Conservation (phyloP, 805 yeast genomes). For the Pichia scutulata region DNA sequence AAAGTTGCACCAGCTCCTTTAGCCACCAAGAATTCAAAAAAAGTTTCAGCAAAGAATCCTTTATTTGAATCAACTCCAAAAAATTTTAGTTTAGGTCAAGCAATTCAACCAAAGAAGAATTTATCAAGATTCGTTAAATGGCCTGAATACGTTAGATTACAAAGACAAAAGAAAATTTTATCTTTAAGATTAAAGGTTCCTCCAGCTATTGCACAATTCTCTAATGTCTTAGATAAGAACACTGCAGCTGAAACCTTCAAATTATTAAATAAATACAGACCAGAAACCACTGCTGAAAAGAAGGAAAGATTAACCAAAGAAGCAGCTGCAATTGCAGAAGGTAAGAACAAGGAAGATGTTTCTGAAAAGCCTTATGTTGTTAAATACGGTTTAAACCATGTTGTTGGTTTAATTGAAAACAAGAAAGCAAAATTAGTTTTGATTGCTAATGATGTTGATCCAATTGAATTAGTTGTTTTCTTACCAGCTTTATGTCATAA, state of each 20-base stretch:
- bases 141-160: conserved; percentile 98
- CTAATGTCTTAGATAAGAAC: conserved; percentile 94
- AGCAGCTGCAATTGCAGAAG: conserved; percentile 98
- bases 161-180: conserved; percentile 97
- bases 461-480: conserved; percentile 94
- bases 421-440: conserved; percentile 96
- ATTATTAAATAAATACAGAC: conserved; percentile 98
- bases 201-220: conserved; percentile 96
- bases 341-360: conserved; percentile 93
- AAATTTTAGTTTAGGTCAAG: conserved; percentile 95
- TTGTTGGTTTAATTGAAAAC: conserved; percentile 94
- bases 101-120: conserved; percentile 91
- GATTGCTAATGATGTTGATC: conserved; percentile 99
- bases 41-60: conserved; percentile 61
- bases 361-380: conserved; percentile 95
- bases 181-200: conserved; percentile 97
- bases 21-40: conserved; percentile 60
- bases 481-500: conserved; percentile 98
- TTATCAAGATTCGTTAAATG: conserved; percentile 96
- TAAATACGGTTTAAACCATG: conserved; percentile 99
- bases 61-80: conserved; percentile 83
- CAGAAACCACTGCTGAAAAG: conserved; percentile 96
- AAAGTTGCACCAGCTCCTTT: conserved; percentile 99
- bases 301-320: conserved; percentile 98
- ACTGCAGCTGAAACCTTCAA: conserved; percentile 96